Evolutionary conservation across 2,329 filamentous ascomycete species (phyloP), one percentile per base, ranked within the genome.

Genomic region (Aquanectria penicillioides): DNA sequence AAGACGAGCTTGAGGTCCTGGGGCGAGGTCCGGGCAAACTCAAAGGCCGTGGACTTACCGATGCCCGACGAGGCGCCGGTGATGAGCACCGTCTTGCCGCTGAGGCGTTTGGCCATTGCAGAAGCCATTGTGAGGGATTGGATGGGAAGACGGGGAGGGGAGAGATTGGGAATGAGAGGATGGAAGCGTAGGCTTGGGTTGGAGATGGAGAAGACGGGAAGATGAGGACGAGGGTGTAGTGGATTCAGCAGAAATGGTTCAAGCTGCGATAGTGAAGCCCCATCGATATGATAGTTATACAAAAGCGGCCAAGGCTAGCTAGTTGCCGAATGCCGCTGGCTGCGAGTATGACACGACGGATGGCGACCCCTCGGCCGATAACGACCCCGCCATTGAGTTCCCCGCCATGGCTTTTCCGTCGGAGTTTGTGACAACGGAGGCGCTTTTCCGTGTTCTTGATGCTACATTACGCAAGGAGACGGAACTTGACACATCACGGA

Each of bases 41-140:
- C 95, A 66, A 95, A 81, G 7, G 94, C 95, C 6, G 86, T 90
- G 64, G 85, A 86, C 54, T 84, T 86, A 11, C 95, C 95, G 74
- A 99, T 98, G 56, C 95, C 95, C 5, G 92, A 95, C 1, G 91
- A 95, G 17, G 94, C 95, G 55, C 95, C 95, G 2, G 95, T 98
- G 59, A 99, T 86, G 50, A 98, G 78, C 53, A 98, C 82, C 2
- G 93, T 98, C 81, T 98, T 98, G 85, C 93, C 93, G 71, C 90
- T 86, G 51, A 98, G 91, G 80, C 94, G 93, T 75, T 92, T 90
- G 63, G 84, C 84, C 78, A 90, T 88, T 72, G 90, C 87, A 17
- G 83, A 77, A 28, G 78, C 69, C 81, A 84, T 83, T 52, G 71
- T 77, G 68, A 64, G 38, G 20, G 12, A 41, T 83, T 52, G 71